Conservation (phyloP, 2,329 filamentous ascomycete species). For the Xylariales sp. region DNA sequence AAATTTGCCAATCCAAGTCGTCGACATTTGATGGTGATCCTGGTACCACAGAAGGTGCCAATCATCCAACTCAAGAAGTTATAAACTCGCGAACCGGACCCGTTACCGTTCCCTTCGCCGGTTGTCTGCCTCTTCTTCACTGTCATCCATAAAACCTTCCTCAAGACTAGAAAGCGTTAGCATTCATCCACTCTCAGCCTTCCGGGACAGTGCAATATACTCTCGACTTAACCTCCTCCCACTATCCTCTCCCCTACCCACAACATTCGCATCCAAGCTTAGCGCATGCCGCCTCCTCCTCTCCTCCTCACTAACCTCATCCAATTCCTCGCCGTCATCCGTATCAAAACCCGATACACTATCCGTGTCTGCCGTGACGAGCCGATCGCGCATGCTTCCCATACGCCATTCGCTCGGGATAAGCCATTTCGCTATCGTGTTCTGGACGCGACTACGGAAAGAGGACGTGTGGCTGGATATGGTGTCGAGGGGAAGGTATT, state of each 20-base stretch:
- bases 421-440: slow-evolving; percentile 33
- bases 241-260: slow-evolving; percentile 38
- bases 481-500: slow-evolving; percentile 66
- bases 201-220: slow-evolving; percentile 34
- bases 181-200: slow-evolving; percentile 7
- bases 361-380: slow-evolving; percentile 38
- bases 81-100: too few relatives aligned
- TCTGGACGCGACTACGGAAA: slow-evolving; percentile 47
- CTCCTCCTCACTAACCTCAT: slow-evolving; percentile 52
- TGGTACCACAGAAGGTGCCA: too few relatives aligned
- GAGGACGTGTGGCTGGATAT: slow-evolving; percentile 55
- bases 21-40: too few relatives aligned
- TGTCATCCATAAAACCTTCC: slow-evolving; percentile 69
- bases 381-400: slow-evolving; percentile 32
- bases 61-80: too few relatives aligned
- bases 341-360: slow-evolving; percentile 56
- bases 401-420: slow-evolving; percentile 46
- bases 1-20: too few relatives aligned
- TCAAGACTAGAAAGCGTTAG: slow-evolving; percentile 47
- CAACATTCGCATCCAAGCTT: slow-evolving; percentile 26
- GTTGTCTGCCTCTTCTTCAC: slow-evolving; percentile 50
- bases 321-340: slow-evolving; percentile 66
- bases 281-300: slow-evolving; percentile 38
- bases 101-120: slow-evolving; percentile 13
- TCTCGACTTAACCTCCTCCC: slow-evolving; percentile 69